Conservation (phyloP, 2,329 filamentous ascomycete species). For the Acrodontium crateriforme region DNA sequence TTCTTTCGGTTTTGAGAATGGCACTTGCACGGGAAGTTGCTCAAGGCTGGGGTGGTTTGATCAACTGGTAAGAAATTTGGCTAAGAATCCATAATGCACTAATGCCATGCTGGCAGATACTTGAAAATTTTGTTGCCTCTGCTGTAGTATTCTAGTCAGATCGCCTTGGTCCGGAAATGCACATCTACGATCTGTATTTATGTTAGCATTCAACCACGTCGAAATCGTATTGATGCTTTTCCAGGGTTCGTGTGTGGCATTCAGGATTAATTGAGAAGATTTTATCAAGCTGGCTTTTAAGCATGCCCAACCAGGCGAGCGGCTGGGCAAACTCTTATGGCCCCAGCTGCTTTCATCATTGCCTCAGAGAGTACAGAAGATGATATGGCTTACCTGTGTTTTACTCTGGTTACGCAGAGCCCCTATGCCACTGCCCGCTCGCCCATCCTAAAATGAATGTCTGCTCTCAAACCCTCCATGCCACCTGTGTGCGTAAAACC, state of each 20-base stretch:
- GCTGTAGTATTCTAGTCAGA: too few relatives aligned
- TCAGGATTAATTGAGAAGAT: constrained; percentile 22
- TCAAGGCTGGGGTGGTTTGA: constrained; percentile 39
- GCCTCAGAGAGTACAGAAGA: too few relatives aligned
- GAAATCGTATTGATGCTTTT: too few relatives aligned
- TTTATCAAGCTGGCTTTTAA: constrained; percentile 18
- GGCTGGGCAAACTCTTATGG: too few relatives aligned
- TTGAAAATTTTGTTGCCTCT: too few relatives aligned
- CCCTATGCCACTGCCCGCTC: constrained; percentile 2
- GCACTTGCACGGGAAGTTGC: constrained; percentile 63
- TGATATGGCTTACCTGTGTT: background rate
- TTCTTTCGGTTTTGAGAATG: constrained; percentile 59
- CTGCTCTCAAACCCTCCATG: constrained; percentile 9
- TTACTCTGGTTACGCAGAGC: constrained; percentile 1
- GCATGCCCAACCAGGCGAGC: too few relatives aligned
- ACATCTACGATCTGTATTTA: too few relatives aligned
- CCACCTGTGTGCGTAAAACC: constrained; percentile 10
- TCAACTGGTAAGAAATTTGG: constrained; percentile 5
- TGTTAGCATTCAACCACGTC: too few relatives aligned
- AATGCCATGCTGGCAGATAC: too few relatives aligned
- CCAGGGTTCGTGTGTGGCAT: too few relatives aligned
- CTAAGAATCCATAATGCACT: too few relatives aligned
- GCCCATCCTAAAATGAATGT: constrained; percentile 12
- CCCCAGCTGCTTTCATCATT: constrained; percentile 9
- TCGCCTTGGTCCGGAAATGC: too few relatives aligned